Conservation (phyloP, 768 basidiomycete species). For the Porphyrellus cyaneotinctus region DNA sequence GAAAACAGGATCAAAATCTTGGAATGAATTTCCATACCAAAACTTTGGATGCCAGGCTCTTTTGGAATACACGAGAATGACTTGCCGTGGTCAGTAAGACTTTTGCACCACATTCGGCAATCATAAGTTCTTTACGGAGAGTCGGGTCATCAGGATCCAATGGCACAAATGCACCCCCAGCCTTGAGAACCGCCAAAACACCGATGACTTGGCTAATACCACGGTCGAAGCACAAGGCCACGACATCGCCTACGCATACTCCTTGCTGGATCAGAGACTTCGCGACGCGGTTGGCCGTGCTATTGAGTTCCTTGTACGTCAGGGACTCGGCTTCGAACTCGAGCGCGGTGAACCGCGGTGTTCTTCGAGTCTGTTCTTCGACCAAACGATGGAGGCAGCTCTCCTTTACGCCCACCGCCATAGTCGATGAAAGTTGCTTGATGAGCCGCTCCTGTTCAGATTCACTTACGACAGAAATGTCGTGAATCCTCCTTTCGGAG, state of each 20-base stretch:
- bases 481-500: slow-evolving; percentile 14
- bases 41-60: slow-evolving; percentile 21
- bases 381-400: slow-evolving; percentile 17
- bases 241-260: slow-evolving; percentile 22
- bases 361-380: slow-evolving; percentile 16
- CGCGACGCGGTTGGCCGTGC: slow-evolving; percentile 32
- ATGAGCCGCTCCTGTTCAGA: slow-evolving; percentile 17
- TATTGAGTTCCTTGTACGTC: slow-evolving; percentile 32
- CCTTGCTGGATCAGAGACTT: slow-evolving; percentile 24
- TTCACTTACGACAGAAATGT: slow-evolving; percentile 15
- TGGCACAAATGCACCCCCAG: slow-evolving; percentile 25
- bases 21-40: slow-evolving; percentile 9
- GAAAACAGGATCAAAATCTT: background rate
- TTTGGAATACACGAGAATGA: slow-evolving; percentile 22
- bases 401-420: slow-evolving; percentile 12
- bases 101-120: slow-evolving; percentile 25
- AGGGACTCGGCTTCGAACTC: slow-evolving; percentile 29
- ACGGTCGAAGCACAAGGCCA: slow-evolving; percentile 29
- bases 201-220: slow-evolving; percentile 28
- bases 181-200: slow-evolving; percentile 31
- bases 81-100: slow-evolving; percentile 26
- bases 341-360: slow-evolving; percentile 20
- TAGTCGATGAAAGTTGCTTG: slow-evolving; percentile 24
- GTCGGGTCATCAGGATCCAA: slow-evolving; percentile 30
- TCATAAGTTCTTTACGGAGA: slow-evolving; percentile 27